A percentile compares a stretch with the other conserved stretches of the same genome.
These are phyloP conservation scores for Apostasia shenzhenica DNA, from an alignment of 106 monocot species.

Conservation along the genomic window DNA sequence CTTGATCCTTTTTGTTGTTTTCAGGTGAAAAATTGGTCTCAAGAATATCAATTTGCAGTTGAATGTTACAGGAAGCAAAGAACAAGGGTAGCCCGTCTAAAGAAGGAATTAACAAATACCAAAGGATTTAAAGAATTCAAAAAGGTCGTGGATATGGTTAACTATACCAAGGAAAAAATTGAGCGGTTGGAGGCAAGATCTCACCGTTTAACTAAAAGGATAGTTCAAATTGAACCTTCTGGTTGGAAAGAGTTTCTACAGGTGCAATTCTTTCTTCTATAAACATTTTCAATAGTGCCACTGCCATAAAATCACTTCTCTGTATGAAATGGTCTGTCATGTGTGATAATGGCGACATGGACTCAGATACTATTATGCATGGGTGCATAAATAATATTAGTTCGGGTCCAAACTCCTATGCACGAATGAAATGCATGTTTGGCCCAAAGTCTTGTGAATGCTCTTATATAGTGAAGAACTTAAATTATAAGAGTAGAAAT, in stretches of 20 bases:
- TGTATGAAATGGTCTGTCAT: too few species aligned
- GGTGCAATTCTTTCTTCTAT: conserved; percentile 26
- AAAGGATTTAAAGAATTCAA: conserved; percentile 85
- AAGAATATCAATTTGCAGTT: conserved; percentile 61
- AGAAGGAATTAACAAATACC: conserved; percentile 61
- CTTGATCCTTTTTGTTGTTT: neutral
- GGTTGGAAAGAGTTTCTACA: conserved; percentile 99
- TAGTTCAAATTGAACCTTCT: conserved; percentile 93
- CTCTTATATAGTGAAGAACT: too few species aligned
- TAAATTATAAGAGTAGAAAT: too few species aligned
- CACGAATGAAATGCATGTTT: too few species aligned
- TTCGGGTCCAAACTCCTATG: too few species aligned
- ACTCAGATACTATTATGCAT: too few species aligned
- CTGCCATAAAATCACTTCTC: too few species aligned
- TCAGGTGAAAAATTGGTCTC: conserved; percentile 60
- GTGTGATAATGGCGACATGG: too few species aligned
- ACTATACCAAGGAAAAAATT: conserved; percentile 85
- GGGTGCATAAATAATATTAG: too few species aligned
- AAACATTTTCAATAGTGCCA: too few species aligned
- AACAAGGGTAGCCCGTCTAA: conserved; percentile 68
- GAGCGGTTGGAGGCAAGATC: conserved; percentile 66
- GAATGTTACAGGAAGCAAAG: conserved; percentile 65
- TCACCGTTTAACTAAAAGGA: conserved; percentile 51
- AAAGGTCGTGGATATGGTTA: conserved; percentile 55
- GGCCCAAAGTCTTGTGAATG: too few species aligned